phyloP scores from a whole-genome alignment of 1,284 basidiomycete genomes.

The Papiliotrema flavescens region DNA sequence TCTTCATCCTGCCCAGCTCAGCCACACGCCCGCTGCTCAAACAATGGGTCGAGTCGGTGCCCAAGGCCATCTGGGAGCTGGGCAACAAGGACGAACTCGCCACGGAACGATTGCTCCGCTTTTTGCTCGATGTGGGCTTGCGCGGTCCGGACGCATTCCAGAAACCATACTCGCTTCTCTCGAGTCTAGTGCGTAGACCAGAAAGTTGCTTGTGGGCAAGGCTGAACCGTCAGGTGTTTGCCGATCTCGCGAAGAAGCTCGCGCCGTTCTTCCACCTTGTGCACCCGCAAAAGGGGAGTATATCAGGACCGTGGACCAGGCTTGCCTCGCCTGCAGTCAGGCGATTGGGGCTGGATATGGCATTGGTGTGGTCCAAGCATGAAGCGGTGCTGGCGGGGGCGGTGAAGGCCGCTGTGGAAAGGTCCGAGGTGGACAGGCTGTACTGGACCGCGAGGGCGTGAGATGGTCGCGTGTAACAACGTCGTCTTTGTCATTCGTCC shows the following conservation, averaged over 20 bases:
- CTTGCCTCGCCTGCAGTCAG: constrained; percentile 52
- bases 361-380: constrained; percentile 28
- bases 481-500: neutral
- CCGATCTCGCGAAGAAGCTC: constrained; percentile 49
- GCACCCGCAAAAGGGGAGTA: constrained; percentile 64
- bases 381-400: constrained; percentile 21
- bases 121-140: constrained; percentile 27
- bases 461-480: neutral
- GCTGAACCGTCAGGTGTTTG: constrained; percentile 11
- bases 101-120: constrained; percentile 56
- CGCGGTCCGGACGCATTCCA: constrained; percentile 18
- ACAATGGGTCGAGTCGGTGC: constrained; percentile 59
- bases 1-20: constrained; percentile 33
- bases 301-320: constrained; percentile 70
- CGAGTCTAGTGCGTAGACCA: constrained; percentile 1
- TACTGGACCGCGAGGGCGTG: neutral
- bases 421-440: neutral
- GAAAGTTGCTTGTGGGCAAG: neutral
- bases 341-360: constrained; percentile 56
- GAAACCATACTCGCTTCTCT: constrained; percentile 11
- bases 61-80: constrained; percentile 78
- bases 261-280: constrained; percentile 70
- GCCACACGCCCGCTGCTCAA: constrained; percentile 16
- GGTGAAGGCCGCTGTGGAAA: constrained; percentile 7
- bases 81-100: constrained; percentile 57